Evolutionary conservation across 2,329 filamentous ascomycete species (phyloP).

Genomic region (Colletotrichum godetiae): DNA sequence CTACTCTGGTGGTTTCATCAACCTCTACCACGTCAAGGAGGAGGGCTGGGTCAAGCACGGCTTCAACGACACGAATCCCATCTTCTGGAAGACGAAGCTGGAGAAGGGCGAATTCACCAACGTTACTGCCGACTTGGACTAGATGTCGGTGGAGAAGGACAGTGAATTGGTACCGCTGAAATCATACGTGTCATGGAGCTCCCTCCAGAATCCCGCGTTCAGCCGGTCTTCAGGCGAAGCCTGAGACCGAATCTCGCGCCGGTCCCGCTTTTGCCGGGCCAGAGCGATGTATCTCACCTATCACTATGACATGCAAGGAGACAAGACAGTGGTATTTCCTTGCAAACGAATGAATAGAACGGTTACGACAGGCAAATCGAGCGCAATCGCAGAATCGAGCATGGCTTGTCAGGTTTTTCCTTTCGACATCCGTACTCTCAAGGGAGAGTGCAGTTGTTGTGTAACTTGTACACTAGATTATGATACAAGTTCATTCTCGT

Average conservation of each 20-base stretch:
- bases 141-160: constrained; percentile 37
- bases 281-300: background rate
- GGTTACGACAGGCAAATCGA: constrained; percentile 12
- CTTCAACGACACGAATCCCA: constrained; percentile 97
- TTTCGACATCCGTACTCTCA: constrained; percentile 5
- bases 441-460: constrained; percentile 13
- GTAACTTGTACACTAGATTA: constrained; percentile 39
- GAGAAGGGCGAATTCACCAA: constrained; percentile 99
- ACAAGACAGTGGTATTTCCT: constrained; percentile 6
- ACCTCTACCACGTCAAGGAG: constrained; percentile 99
- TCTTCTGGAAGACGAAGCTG: constrained; percentile 99
- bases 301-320: background rate
- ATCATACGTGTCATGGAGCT: background rate
- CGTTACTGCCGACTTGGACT: constrained; percentile 83
- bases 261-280: background rate
- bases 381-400: constrained; percentile 3
- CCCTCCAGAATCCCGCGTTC: background rate
- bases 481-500: constrained; percentile 35
- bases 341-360: constrained; percentile 8
- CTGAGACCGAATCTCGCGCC: background rate
- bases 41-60: constrained; percentile 99
- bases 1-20: constrained; percentile 99
- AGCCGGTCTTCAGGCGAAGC: background rate
- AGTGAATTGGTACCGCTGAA: constrained; percentile 13
- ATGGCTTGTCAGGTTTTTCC: constrained; percentile 2